Evolutionary conservation across 805 yeast species (phyloP).

Genomic region (Metschnikowia picachoensis): DNA sequence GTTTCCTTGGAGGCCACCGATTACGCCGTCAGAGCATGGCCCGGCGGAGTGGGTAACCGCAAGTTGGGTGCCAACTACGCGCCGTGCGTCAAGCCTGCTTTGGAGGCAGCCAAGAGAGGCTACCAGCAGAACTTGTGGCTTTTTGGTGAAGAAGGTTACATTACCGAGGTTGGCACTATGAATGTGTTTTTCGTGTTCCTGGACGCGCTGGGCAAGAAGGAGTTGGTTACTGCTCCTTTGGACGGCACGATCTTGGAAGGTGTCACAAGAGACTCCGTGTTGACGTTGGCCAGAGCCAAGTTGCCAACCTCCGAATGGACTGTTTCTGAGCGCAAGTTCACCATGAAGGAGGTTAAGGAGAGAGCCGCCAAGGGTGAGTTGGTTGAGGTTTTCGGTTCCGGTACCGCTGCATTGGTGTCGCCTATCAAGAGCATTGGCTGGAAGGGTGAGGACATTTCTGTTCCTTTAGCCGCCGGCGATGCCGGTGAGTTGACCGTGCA

Average conservation of each 20-base stretch:
- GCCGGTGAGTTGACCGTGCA: constrained; percentile 78
- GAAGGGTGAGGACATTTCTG: constrained; percentile 64
- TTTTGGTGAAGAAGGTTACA: constrained; percentile 79
- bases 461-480: constrained; percentile 79
- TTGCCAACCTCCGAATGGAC: constrained; percentile 77
- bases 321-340: constrained; percentile 75
- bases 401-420: constrained; percentile 96
- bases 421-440: constrained; percentile 88
- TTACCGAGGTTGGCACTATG: constrained; percentile 98
- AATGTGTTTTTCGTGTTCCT: constrained; percentile 86
- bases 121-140: constrained; percentile 96
- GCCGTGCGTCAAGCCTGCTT: constrained; percentile 88
- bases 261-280: constrained; percentile 88
- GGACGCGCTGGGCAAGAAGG: constrained; percentile 80
- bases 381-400: constrained; percentile 94
- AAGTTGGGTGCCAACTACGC: constrained; percentile 98
- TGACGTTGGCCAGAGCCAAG: constrained; percentile 71
- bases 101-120: constrained; percentile 86
- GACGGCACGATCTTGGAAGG: constrained; percentile 98
- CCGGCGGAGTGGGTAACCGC: constrained; percentile 96
- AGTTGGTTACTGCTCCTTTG: constrained; percentile 91
- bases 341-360: constrained; percentile 77
- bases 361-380: constrained; percentile 76
- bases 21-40: constrained; percentile 98
- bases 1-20: constrained; percentile 93